Conservation (phyloP, 2,329 filamentous ascomycete genomes). For the Phoma herbarum region DNA sequence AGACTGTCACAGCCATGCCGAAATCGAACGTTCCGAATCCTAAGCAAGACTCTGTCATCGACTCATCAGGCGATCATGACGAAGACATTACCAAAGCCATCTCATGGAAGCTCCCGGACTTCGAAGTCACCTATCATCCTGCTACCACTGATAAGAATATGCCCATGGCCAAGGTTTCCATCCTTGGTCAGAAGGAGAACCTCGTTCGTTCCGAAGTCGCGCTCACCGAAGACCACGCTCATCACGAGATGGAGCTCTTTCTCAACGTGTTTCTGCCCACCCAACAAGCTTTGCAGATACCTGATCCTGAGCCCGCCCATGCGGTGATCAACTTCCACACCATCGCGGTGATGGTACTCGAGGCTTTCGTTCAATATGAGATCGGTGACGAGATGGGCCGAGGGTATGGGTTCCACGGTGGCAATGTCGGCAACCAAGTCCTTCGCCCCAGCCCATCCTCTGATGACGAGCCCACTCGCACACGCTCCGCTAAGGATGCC, state of each 20-base stretch:
- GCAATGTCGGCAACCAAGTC: background rate
- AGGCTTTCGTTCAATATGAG: conserved; percentile 37
- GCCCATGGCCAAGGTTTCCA: conserved; percentile 44
- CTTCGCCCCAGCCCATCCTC: background rate
- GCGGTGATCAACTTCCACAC: conserved; percentile 48
- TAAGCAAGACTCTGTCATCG: conserved; percentile 7
- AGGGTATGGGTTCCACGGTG: conserved; percentile 16
- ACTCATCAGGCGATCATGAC: conserved; percentile 10
- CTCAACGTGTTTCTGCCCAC: conserved; percentile 41
- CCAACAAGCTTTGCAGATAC: conserved; percentile 28
- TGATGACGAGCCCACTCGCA: conserved; percentile 1
- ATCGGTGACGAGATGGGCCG: conserved; percentile 35
- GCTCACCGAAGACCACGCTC: conserved; percentile 36
- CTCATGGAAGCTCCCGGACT: conserved; percentile 32
- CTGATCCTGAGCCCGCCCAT: conserved; percentile 32
- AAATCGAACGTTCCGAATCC: too few relatives aligned
- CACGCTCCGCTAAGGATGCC: conserved; percentile 21
- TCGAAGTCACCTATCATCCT: conserved; percentile 27
- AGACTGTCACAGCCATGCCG: background rate
- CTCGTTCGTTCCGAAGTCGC: conserved; percentile 47
- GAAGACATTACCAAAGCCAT: background rate
- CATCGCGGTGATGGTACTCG: conserved; percentile 44
- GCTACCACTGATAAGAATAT: conserved; percentile 19
- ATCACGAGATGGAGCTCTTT: conserved; percentile 39
- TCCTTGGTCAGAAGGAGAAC: conserved; percentile 36